These are phyloP conservation scores for Adenanthera pavonina DNA, from an alignment of 306 rosid genomes.

Conservation along the genomic window DNA sequence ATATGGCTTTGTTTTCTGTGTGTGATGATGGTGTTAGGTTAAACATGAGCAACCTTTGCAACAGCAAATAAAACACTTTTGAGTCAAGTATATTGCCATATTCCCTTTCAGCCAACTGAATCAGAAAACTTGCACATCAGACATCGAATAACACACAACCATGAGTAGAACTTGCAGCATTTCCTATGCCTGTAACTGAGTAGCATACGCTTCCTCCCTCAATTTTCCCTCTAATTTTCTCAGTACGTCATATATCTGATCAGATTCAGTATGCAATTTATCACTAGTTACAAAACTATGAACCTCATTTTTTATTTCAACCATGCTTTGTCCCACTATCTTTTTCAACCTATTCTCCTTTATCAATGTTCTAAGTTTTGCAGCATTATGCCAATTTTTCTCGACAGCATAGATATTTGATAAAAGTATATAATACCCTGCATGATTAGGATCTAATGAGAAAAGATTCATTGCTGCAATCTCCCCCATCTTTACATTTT, in stretches of 20 bases:
- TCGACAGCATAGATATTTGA: conserved; percentile 75
- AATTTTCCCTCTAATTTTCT: conserved; percentile 58
- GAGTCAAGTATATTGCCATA: not conserved
- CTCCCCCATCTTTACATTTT: conserved; percentile 68
- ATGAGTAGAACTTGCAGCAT: conserved; percentile 21
- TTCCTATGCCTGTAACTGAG: conserved; percentile 24
- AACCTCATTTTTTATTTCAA: conserved; percentile 57
- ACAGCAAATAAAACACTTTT: not conserved
- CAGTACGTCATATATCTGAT: conserved; percentile 55
- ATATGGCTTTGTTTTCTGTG: not conserved
- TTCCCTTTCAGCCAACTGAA: no score
- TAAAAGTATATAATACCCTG: conserved; percentile 64
- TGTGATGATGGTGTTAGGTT: not conserved
- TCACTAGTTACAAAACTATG: conserved; percentile 63
- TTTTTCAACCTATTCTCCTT: conserved; percentile 70
- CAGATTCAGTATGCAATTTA: conserved; percentile 50
- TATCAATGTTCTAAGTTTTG: conserved; percentile 57
- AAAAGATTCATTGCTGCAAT: conserved; percentile 68
- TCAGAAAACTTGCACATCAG: not conserved
- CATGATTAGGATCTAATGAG: conserved; percentile 61
- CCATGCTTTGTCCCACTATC: conserved; percentile 58
- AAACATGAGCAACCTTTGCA: not conserved
- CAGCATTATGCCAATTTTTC: conserved; percentile 68
- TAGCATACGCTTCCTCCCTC: conserved; percentile 53
- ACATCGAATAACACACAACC: not conserved